Base-by-base conservation (phyloP, 495 filamentous ascomycete genomes). In the Xylaria nigripes region DNA sequence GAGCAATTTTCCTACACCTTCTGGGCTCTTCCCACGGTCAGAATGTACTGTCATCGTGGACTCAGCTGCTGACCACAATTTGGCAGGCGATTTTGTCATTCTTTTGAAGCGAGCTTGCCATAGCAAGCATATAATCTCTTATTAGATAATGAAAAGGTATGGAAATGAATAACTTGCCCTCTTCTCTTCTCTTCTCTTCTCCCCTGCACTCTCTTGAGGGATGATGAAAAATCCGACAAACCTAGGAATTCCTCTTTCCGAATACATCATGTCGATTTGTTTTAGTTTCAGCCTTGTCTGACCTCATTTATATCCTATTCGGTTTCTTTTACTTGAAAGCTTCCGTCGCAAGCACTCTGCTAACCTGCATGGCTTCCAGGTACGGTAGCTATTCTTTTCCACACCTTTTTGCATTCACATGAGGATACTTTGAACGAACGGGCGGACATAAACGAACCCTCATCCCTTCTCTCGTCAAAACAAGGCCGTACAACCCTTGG, bases 221-320 rank as follows among this genome's bases (percentile, higher is more conserved):
- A 93, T 96, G 89, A 96, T 82, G 70, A 81, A 78, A 75, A 79
- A 90, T 84, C 27, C 85, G 76, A 67, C 58, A 82, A 82, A 64
- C 63, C 85, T 82, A 89, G 87, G 90, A 88, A 95, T 95, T 95
- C 90, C 90, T 96, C 90, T 85, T 86, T 78, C 90, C 80, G 84
- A 95, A 94, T 74, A 81, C 70, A 83, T 67, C 64, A 84, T 94
- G 89, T 92, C 77, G 90, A 94, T 79, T 79, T 79, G 81, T 83
- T 88, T 82, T 78, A 86, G 89, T 95, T 94, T 96, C 90, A 95
- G 90, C 90, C 90, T 95, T 95, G 90, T 95, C 90, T 96, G 90
- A 95, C 76, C 54, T 56, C 46, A 66, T 40, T 56, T 48, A 30
- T 50, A 51, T 44, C 53, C 36, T 61, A 62, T 55, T 58, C n/a